Conservation (phyloP, 2,329 filamentous ascomycete genomes). For the Alternaria incomplexa region DNA sequence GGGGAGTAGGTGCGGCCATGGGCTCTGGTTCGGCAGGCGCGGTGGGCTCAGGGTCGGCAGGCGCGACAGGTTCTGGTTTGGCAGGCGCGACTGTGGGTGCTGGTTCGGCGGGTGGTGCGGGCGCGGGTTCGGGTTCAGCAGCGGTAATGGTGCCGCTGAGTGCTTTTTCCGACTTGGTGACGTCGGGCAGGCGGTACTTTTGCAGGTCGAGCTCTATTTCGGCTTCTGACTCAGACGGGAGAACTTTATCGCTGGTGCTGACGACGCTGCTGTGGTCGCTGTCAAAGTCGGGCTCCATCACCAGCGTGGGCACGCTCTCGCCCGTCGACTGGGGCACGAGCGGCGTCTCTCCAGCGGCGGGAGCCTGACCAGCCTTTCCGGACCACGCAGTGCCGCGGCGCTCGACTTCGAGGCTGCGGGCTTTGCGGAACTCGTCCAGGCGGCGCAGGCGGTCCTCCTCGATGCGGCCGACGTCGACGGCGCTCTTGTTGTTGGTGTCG, state of each 20-base stretch:
- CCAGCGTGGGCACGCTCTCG: constrained; percentile 45
- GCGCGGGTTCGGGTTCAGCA: constrained; percentile 45
- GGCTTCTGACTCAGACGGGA: constrained; percentile 59
- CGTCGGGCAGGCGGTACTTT: constrained; percentile 77
- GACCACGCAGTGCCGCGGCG: constrained; percentile 76
- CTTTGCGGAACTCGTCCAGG: constrained; percentile 70
- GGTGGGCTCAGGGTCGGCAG: constrained; percentile 31
- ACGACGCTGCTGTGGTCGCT: constrained; percentile 57
- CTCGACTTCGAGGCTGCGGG: constrained; percentile 62
- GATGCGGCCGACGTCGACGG: constrained; percentile 65
- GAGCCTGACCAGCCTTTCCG: constrained; percentile 48
- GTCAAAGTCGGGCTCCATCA: constrained; percentile 50
- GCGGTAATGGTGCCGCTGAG: constrained; percentile 49
- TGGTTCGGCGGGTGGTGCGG: constrained; percentile 1
- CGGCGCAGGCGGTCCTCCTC: constrained; percentile 72
- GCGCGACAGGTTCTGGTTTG: constrained; percentile 12
- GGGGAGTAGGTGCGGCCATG: constrained; percentile 4
- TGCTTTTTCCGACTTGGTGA: constrained; percentile 65
- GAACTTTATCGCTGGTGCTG: constrained; percentile 62
- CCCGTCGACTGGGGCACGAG: constrained; percentile 44
- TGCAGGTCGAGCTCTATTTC: constrained; percentile 62
- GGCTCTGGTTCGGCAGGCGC: neutral
- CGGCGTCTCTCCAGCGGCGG: constrained; percentile 13
- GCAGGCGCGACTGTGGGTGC: constrained; percentile 36
- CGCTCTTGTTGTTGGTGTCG: constrained; percentile 37